Evolutionary conservation across 768 basidiomycete species (phyloP).

Genomic region (Pulveroboletus sp.): DNA sequence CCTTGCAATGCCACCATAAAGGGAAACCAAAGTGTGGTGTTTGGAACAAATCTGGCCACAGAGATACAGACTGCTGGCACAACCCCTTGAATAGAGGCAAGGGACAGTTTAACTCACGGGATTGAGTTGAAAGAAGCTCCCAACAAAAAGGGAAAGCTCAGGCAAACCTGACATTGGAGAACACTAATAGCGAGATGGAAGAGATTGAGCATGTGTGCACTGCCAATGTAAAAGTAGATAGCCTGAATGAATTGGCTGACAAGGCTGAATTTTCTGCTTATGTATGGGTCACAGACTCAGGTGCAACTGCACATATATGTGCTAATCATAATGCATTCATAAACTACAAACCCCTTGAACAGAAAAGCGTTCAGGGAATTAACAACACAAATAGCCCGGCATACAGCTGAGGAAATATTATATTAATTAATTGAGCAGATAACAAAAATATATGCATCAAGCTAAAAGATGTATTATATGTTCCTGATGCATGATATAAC

Average conservation of each 20-base stretch:
- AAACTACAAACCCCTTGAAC: neutral
- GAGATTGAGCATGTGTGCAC: too few species aligned
- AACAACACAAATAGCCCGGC: neutral
- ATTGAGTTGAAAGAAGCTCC: neutral
- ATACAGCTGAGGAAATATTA: neutral
- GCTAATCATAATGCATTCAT: neutral
- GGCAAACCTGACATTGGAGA: too few species aligned
- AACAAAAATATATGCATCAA: too few species aligned
- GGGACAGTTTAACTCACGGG: neutral
- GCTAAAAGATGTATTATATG: too few species aligned
- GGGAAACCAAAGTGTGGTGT: neutral
- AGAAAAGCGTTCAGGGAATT: neutral
- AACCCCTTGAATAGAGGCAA: slow-evolving; percentile 1
- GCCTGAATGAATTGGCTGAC: too few species aligned
- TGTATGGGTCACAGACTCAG: too few species aligned
- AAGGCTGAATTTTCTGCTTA: neutral
- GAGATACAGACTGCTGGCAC: neutral
- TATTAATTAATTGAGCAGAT: neutral
- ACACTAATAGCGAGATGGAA: too few species aligned
- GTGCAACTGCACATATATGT: neutral
- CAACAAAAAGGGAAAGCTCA: neutral
- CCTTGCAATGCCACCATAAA: neutral
- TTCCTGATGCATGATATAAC: neutral
- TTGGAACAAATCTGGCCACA: slow-evolving; percentile 1
- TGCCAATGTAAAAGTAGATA: too few species aligned